phyloP scores from a whole-genome alignment of 1,284 basidiomycete species.

The Phenoliferia sp. region DNA sequence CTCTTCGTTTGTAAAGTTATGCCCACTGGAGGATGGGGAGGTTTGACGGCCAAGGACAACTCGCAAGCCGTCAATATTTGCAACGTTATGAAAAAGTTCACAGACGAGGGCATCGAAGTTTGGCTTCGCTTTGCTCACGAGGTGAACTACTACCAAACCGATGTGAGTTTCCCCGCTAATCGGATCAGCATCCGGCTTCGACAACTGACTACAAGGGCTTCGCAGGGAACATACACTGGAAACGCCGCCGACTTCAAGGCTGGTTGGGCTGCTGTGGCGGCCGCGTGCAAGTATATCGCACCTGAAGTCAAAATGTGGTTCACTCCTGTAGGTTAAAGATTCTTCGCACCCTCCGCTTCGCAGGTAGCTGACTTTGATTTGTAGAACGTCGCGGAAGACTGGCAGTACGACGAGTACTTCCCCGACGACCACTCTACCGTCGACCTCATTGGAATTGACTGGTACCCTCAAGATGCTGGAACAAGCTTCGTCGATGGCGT shows the following conservation, averaged over 20 bases:
- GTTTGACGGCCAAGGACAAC: slow-evolving; percentile 34
- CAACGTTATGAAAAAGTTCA: slow-evolving; percentile 43
- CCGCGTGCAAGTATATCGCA: slow-evolving; percentile 36
- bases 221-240: slow-evolving; percentile 34
- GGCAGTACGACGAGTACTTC: slow-evolving; percentile 36
- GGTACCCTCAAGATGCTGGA: slow-evolving; percentile 5
- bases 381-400: slow-evolving; percentile 34
- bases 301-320: slow-evolving; percentile 42
- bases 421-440: slow-evolving; percentile 38
- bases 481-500: slow-evolving; percentile 36
- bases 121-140: slow-evolving; percentile 43
- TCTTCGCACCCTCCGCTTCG: slow-evolving; percentile 20
- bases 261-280: slow-evolving; percentile 41
- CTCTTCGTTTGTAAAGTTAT: slow-evolving; percentile 14
- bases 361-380: slow-evolving; percentile 2
- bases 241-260: slow-evolving; percentile 41
- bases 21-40: slow-evolving; percentile 34
- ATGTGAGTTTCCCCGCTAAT: not conserved
- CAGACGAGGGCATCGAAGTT: slow-evolving; percentile 43
- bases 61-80: slow-evolving; percentile 39
- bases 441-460: slow-evolving; percentile 38
- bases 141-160: slow-evolving; percentile 36
- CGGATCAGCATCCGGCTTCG: not conserved
- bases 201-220: not conserved
- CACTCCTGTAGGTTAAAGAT: slow-evolving; percentile 30